phyloP scores from a whole-genome alignment of 441 rosid species.

The Croton laevigatus region DNA sequence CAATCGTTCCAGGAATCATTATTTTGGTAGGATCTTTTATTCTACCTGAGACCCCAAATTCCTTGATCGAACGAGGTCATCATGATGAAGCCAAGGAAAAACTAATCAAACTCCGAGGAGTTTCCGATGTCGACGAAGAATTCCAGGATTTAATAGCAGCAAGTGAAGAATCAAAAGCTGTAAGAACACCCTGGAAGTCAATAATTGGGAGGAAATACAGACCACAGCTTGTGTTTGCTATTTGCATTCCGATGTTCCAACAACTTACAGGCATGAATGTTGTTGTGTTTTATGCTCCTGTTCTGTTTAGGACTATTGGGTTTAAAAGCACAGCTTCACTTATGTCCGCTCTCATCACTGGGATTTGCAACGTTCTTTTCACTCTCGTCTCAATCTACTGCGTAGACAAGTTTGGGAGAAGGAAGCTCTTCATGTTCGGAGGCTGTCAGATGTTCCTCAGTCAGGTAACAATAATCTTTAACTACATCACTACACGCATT shows the following conservation, averaged over 20 bases:
- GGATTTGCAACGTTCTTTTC: not conserved
- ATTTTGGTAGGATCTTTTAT: not conserved
- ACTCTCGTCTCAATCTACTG: slow-evolving; percentile 9
- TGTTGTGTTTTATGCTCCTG: slow-evolving; percentile 19
- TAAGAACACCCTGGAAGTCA: not conserved
- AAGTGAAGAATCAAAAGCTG: slow-evolving; percentile 1
- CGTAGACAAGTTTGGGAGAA: slow-evolving; percentile 15
- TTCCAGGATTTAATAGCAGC: slow-evolving; percentile 13
- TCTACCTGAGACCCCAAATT: slow-evolving; percentile 26
- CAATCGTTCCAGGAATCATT: slow-evolving; percentile 14
- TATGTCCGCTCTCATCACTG: not conserved
- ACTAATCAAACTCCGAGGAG: slow-evolving; percentile 3
- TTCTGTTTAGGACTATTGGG: slow-evolving; percentile 16
- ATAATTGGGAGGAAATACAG: slow-evolving; percentile 3
- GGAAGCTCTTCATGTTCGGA: not conserved
- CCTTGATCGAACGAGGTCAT: not conserved
- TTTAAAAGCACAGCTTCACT: slow-evolving; percentile 16
- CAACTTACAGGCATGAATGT: slow-evolving; percentile 21
- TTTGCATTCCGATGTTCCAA: slow-evolving; percentile 11
- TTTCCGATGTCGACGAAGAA: slow-evolving; percentile 12
- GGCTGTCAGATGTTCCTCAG: slow-evolving; percentile 2
- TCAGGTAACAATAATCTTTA: slow-evolving; percentile 8
- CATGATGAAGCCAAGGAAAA: slow-evolving; percentile 3
- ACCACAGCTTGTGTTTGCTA: slow-evolving; percentile 13
- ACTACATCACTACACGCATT: too few species aligned